Evolutionary conservation across 208 protist genomes (phyloP).

Genomic region (Trypanosoma mega): DNA sequence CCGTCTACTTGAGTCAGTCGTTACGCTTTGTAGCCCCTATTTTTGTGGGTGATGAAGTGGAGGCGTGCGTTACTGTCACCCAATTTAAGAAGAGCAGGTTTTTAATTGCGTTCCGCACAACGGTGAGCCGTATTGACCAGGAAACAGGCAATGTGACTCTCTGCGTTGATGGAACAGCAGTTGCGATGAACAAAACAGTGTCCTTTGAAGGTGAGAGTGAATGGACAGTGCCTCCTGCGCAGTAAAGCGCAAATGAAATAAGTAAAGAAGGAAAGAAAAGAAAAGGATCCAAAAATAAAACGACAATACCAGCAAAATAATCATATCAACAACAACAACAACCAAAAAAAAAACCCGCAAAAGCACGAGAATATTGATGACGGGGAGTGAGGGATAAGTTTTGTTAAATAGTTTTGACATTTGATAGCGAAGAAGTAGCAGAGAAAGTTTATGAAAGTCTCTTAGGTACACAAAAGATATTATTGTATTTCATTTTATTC

Average conservation of each 20-base stretch:
- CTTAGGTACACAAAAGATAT: no score
- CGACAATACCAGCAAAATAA: no score
- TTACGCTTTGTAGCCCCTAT: slow-evolving; percentile 72
- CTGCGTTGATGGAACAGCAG: slow-evolving; percentile 71
- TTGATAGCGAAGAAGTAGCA: no score
- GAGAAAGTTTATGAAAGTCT: no score
- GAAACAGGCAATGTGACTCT: slow-evolving; percentile 45
- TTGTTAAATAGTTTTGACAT: no score
- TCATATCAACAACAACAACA: no score
- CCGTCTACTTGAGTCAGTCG: slow-evolving; percentile 86
- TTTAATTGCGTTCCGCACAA: slow-evolving; percentile 72
- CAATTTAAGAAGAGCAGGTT: slow-evolving; percentile 63
- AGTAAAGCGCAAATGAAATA: slow-evolving; percentile 11
- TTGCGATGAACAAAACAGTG: slow-evolving; percentile 82
- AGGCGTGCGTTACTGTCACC: slow-evolving; percentile 60
- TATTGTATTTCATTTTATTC: background rate
- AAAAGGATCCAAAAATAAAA: no score
- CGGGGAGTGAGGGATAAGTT: no score
- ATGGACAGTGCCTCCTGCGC: slow-evolving; percentile 43
- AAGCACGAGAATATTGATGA: no score
- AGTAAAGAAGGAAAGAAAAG: slow-evolving; percentile 12
- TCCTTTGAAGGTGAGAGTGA: slow-evolving; percentile 80
- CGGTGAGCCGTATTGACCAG: slow-evolving; percentile 53
- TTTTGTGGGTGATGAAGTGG: slow-evolving; percentile 79
- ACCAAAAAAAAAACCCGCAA: no score